Conservation (phyloP, 805 yeast genomes). For the Kazachstania taianensis region DNA sequence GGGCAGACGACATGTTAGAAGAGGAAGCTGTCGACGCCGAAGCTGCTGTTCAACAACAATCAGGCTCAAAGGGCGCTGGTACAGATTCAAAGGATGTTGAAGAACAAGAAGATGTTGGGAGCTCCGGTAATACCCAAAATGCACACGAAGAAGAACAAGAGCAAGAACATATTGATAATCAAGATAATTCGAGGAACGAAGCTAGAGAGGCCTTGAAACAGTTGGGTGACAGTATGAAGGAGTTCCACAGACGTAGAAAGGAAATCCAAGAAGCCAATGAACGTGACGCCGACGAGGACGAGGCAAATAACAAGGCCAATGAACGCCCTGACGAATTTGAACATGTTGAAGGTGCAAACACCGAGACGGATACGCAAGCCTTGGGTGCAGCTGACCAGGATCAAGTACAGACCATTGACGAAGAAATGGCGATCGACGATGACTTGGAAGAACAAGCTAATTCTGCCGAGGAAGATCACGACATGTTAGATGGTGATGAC, state of each 20-base stretch:
- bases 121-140: conserved; percentile 45
- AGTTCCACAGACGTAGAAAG: conserved; percentile 81
- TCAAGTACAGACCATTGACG: conserved; percentile 65
- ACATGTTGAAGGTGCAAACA: conserved; percentile 70
- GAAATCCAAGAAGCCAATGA: conserved; percentile 66
- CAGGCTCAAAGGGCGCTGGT: conserved; percentile 55
- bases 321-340: conserved; percentile 80
- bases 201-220: conserved; percentile 75
- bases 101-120: conserved; percentile 60
- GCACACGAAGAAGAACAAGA: conserved; percentile 35
- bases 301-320: conserved; percentile 41
- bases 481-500: conserved; percentile 17
- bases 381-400: conserved; percentile 82
- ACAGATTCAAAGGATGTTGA: conserved; percentile 43
- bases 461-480: conserved; percentile 22
- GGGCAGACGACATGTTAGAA: conserved; percentile 35
- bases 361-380: conserved; percentile 80
- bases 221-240: conserved; percentile 84
- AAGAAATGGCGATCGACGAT: conserved; percentile 74
- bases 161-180: conserved; percentile 32
- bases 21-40: conserved; percentile 44
- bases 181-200: conserved; percentile 50
- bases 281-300: conserved; percentile 38
- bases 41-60: conserved; percentile 48
- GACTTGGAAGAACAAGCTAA: conserved; percentile 35